Conservation (phyloP, 1,284 basidiomycete genomes). For the Pholiota adiposa region DNA sequence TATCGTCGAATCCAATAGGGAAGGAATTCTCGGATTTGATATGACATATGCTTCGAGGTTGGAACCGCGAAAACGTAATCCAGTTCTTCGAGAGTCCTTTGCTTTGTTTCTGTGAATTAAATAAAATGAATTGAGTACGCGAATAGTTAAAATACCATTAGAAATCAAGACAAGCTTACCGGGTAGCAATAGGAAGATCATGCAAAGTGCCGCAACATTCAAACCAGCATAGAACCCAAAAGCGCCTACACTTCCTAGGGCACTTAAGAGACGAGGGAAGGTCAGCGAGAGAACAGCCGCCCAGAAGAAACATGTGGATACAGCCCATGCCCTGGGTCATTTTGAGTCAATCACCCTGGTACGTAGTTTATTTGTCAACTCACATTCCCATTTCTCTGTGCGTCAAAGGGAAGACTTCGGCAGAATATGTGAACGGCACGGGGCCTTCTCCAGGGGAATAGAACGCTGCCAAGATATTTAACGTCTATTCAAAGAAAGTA, state of each 20-base stretch:
- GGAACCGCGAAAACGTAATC: conserved; percentile 67
- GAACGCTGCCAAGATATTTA: conserved; percentile 37
- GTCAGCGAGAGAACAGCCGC: conserved; percentile 59
- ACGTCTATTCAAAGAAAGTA: neutral
- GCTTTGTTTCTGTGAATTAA: conserved; percentile 62
- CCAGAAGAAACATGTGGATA: conserved; percentile 55
- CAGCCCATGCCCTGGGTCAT: conserved; percentile 50
- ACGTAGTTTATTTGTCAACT: conserved; percentile 18
- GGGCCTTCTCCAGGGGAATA: conserved; percentile 74
- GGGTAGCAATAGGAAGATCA: conserved; percentile 64
- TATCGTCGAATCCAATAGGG: conserved; percentile 68
- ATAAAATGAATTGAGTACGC: neutral
- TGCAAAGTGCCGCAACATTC: conserved; percentile 52
- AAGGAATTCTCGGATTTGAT: conserved; percentile 57
- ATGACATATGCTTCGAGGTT: conserved; percentile 53
- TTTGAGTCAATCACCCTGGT: conserved; percentile 2
- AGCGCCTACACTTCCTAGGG: conserved; percentile 44
- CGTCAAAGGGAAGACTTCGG: conserved; percentile 67
- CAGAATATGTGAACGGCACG: conserved; percentile 69
- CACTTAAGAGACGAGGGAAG: conserved; percentile 59
- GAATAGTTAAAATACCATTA: too few relatives aligned
- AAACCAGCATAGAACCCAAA: conserved; percentile 61
- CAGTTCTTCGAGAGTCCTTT: conserved; percentile 61
- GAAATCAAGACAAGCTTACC: conserved; percentile 39
- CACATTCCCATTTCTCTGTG: conserved; percentile 59